These are phyloP conservation scores for Salmacisia buchloeana DNA, from an alignment of 1,284 basidiomycete species.

Conservation along the genomic window DNA sequence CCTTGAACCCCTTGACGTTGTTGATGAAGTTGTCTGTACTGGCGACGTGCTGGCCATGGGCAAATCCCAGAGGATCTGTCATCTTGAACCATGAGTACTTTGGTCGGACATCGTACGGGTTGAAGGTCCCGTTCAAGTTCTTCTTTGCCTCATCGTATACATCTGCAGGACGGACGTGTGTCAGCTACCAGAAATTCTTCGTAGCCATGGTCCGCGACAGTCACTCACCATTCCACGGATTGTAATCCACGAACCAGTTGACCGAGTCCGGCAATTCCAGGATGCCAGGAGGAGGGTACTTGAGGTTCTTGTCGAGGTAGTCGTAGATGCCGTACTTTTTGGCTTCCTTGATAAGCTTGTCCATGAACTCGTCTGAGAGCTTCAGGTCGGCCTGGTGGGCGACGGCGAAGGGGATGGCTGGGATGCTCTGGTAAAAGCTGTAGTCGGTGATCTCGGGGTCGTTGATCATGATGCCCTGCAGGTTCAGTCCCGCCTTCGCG, in stretches of 20 bases:
- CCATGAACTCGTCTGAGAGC: constrained; percentile 20
- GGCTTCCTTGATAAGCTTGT: constrained; percentile 21
- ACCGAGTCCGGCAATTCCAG: constrained; percentile 13
- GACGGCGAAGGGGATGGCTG: constrained; percentile 24
- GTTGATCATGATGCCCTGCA: constrained; percentile 44
- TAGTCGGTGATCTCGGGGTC: constrained; percentile 39
- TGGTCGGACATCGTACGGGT: constrained; percentile 19
- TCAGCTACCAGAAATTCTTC: not conserved
- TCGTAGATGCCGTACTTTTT: constrained; percentile 29
- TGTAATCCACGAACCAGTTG: constrained; percentile 11
- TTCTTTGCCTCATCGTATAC: not conserved
- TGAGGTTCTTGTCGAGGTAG: constrained; percentile 34
- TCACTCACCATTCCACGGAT: constrained; percentile 7
- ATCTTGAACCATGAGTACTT: constrained; percentile 5
- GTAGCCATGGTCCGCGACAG: too few species aligned
- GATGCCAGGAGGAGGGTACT: constrained; percentile 31
- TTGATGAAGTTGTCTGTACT: constrained; percentile 24
- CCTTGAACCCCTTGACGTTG: constrained; percentile 34
- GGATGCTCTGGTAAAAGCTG: constrained; percentile 27
- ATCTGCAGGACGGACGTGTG: not conserved
- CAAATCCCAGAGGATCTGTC: constrained; percentile 23
- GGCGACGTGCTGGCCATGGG: constrained; percentile 13
- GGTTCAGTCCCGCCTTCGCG: constrained; percentile 24
- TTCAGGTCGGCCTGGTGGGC: constrained; percentile 12
- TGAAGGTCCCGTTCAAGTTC: not conserved